Conservation (phyloP, 2,329 filamentous ascomycete genomes). For the Verticillium nonalfalfae region DNA sequence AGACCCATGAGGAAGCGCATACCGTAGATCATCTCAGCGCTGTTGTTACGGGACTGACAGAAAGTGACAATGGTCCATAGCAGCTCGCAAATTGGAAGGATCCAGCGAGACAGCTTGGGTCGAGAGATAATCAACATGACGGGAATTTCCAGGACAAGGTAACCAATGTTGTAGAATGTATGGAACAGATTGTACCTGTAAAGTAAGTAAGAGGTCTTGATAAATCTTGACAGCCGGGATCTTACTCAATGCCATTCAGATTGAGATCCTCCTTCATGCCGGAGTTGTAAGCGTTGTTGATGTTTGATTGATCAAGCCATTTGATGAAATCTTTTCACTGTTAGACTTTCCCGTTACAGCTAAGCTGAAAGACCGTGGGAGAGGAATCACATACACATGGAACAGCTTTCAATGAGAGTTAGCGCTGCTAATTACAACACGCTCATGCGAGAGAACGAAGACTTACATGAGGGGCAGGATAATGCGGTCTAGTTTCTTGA, state of each 20-base stretch:
- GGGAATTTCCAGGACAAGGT: constrained; percentile 17
- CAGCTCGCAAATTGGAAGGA: constrained; percentile 20
- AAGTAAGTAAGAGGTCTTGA: not conserved
- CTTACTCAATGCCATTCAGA: constrained; percentile 35
- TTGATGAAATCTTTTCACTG: constrained; percentile 15
- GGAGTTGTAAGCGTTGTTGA: constrained; percentile 38
- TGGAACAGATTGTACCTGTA: constrained; percentile 15
- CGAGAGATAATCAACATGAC: constrained; percentile 18
- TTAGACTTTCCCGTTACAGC: not conserved
- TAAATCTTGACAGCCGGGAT: not conserved
- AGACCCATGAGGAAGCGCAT: constrained; percentile 18
- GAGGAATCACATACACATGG: not conserved
- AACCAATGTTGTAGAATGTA: constrained; percentile 21
- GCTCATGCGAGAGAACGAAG: not conserved
- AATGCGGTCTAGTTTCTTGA: constrained; percentile 21
- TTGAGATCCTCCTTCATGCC: constrained; percentile 40
- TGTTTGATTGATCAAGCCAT: constrained; percentile 30
- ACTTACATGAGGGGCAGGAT: constrained; percentile 21
- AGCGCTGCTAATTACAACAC: not conserved
- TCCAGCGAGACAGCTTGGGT: constrained; percentile 17
- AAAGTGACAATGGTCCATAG: constrained; percentile 9
- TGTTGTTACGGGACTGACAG: constrained; percentile 11
- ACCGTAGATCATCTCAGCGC: constrained; percentile 15
- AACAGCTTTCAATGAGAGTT: not conserved
- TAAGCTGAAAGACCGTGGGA: not conserved